phyloP scores from a whole-genome alignment of 2,329 filamentous ascomycete genomes.

The Fonsecaea monophora region DNA sequence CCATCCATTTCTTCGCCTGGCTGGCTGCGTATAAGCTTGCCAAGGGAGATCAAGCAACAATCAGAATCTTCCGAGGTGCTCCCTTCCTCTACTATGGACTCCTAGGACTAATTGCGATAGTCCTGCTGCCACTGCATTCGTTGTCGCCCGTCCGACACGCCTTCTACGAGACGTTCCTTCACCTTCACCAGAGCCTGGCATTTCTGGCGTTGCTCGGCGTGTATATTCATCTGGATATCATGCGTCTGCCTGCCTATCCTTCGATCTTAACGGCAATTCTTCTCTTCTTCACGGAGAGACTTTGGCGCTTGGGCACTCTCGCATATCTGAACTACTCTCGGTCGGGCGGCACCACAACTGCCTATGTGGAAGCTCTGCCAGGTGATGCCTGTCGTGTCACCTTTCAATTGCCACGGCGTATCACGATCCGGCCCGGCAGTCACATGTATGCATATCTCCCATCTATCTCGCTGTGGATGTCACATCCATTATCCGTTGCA shows the following conservation, averaged over 20 bases:
- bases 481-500: conserved; percentile 57
- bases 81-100: conserved; percentile 55
- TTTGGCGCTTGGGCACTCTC: conserved; percentile 57
- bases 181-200: conserved; percentile 55
- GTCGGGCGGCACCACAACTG: conserved; percentile 56
- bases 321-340: conserved; percentile 60
- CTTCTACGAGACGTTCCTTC: conserved; percentile 57
- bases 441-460: conserved; percentile 69
- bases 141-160: conserved; percentile 54
- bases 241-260: conserved; percentile 50
- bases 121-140: conserved; percentile 52
- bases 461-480: conserved; percentile 55
- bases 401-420: conserved; percentile 63
- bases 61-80: conserved; percentile 44
- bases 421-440: conserved; percentile 61
- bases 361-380: conserved; percentile 65
- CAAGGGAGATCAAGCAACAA: conserved; percentile 61
- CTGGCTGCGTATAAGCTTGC: conserved; percentile 73
- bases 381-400: conserved; percentile 67
- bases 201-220: conserved; percentile 53
- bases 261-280: conserved; percentile 48
- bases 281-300: conserved; percentile 53
- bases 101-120: conserved; percentile 52
- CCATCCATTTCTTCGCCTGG: conserved; percentile 79
- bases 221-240: conserved; percentile 52